Base-by-base conservation (phyloP, 257 asterid species). In the Solanum lignicaule region DNA sequence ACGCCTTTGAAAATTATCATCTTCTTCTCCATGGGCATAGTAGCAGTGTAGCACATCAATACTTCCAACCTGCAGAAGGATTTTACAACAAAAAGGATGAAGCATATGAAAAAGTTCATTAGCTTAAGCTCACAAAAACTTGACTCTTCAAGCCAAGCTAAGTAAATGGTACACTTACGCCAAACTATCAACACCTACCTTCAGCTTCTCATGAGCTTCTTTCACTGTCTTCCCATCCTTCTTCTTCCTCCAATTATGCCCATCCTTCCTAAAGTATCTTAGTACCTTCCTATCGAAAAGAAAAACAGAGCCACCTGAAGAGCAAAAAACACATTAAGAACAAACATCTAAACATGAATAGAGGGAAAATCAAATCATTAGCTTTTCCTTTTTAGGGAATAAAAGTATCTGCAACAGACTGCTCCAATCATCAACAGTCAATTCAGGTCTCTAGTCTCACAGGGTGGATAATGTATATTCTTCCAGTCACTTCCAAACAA, bases 1-100 rank as follows among this genome's bases (percentile, higher is more conserved):
- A 86, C 98, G 98, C 91, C 99, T 95, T 91, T 97, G 99, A 91
- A 97, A 95, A 90, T 90, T 94, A 90, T 94, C 98, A 81, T 96
- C 93, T 33, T 97, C 98, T 92, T 95, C 99, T 65, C 99, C 99
- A 90, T 97, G 99, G 78, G 99, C 99, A 92, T 97, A 97, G 90
- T 97, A 97, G 91, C 99, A 97, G 91, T 97, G 98, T 89, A 97
- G 92, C 98, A 91, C 94, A 88, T 97, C 99, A 91, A 97, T 91
- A 90, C 99, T 97, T 91, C 98, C 99, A 69, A 97, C 98, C 99
- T 97, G 92, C 86, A 90, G 75, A 88, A 43, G 89, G 76, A 88
- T 35, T 58, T 75, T 71, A 90, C 84, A 88, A 69, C 55, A 36
- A 69, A 48, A 85, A 86, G 38, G 23, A 89, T 76, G 78, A 87